A percentile compares a stretch with the other conserved stretches of the same genome.
These are phyloP conservation scores for Effrenium voratum DNA, from an alignment of 73 alveolate species.

Conservation along the genomic window DNA sequence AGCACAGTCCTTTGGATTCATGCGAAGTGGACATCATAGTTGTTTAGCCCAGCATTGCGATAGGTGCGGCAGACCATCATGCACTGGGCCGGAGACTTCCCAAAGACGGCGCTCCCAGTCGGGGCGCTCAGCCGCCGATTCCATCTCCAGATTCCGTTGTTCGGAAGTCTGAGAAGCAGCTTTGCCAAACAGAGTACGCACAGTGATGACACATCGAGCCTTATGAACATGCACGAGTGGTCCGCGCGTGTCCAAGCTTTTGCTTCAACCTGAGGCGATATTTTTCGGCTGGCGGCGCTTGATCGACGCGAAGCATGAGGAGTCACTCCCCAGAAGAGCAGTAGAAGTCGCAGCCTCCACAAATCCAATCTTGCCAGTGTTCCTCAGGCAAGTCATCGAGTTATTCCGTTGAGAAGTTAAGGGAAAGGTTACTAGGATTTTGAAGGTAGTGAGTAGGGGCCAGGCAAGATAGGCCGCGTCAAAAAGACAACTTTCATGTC, in stretches of 20 bases:
- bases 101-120: conserved; percentile 45
- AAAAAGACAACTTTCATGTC: too few relatives aligned
- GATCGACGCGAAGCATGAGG: conserved; percentile 31
- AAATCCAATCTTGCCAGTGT: background rate
- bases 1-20: too few relatives aligned
- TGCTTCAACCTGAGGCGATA: conserved; percentile 37
- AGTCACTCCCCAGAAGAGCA: background rate
- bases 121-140: background rate
- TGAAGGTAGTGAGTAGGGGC: background rate
- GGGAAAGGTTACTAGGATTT: background rate
- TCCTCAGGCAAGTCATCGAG: background rate
- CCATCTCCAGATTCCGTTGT: too few relatives aligned
- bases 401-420: background rate
- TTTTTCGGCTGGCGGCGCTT: conserved; percentile 66
- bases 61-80: conserved; percentile 77
- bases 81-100: conserved; percentile 68
- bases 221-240: too few relatives aligned
- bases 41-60: too few relatives aligned
- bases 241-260: too few relatives aligned
- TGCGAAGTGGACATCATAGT: too few relatives aligned
- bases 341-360: background rate
- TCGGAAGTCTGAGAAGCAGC: too few relatives aligned
- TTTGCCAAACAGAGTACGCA: too few relatives aligned
- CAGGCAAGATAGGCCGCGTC: background rate
- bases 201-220: too few relatives aligned